Percentiles rank a stretch among this genome's conserved stretches.
Conservation (phyloP, 139 green algal genomes). For the Chlamydomonas sp. region DNA sequence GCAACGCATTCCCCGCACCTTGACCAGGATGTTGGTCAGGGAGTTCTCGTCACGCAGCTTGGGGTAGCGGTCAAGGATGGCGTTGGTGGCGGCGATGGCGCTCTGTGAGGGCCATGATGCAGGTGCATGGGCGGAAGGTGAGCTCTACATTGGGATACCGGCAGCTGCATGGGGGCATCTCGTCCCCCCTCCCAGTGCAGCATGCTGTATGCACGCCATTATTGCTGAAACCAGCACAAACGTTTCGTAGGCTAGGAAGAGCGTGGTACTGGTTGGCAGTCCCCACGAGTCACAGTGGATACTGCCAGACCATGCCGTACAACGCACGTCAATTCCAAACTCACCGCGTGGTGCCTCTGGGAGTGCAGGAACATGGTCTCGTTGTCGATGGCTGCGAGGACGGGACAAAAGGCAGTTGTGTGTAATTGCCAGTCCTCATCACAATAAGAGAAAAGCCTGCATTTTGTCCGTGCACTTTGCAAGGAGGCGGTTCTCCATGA, state of each 20-base stretch:
- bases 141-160: too few relatives aligned
- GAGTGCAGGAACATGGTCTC: slow-evolving; percentile 42
- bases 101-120: background rate
- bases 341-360: slow-evolving; percentile 13
- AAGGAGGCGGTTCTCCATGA: too few relatives aligned
- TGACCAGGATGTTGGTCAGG: background rate
- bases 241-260: background rate
- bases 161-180: too few relatives aligned
- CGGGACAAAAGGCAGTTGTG: too few relatives aligned
- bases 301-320: background rate
- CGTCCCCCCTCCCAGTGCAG: too few relatives aligned
- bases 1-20: background rate
- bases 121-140: background rate
- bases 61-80: slow-evolving; percentile 2
- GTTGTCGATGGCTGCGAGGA: slow-evolving; percentile 32
- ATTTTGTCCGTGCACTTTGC: too few relatives aligned
- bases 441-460: too few relatives aligned
- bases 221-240: too few relatives aligned
- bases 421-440: too few relatives aligned
- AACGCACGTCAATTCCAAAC: background rate
- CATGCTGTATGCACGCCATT: too few relatives aligned
- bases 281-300: background rate
- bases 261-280: background rate
- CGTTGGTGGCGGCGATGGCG: slow-evolving; percentile 11
- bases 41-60: background rate